Base-by-base conservation (phyloP, 164 flowering plant species). In the Tetracentron sinense region DNA sequence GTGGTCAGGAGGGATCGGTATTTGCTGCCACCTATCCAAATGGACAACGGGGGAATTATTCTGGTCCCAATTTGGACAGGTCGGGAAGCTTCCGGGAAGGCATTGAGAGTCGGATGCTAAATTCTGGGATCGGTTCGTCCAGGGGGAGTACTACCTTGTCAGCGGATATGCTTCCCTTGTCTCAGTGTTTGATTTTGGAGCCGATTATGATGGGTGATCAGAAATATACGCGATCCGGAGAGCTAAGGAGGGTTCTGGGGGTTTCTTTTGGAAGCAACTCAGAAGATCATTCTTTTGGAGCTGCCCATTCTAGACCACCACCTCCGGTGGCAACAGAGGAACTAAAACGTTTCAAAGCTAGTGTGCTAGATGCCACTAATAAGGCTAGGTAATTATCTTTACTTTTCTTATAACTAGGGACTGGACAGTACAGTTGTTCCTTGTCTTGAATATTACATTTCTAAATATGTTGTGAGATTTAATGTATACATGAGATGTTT, bases 61-160 rank as follows among this genome's bases (percentile, higher is more conserved):
- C 76, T 1, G 74, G 75, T 50, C 69, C 80, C 50, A 70, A 55
- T 72, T 74, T 92, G 76, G 96, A 83, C 60, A 86, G 91, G 79
- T 82, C 92, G 30, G 84, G 85, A 54, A 88, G 93, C 80, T 85
- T 85, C 58, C 76, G 96, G n/a, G 91, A 88, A 61, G 75, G 78
- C 47, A 65, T 69, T 56, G 92, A 89, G 33, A 75, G 69, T 54
- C 76, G 87, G 59, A 60, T 66, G 35, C 72, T 72, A 67, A 61
- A 67, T 60, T 81, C 85, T 70, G 85, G 82, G 17, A 61, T 67
- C 42, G 69, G 74, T 48, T 68, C 56, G 15, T 62, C 75, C 21
- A 72, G 82, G 54, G 79, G 74, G 15, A 69, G 31, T 69, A 65
- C 69, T 63, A 44, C 72, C 7, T 20, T 58, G 7, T 19, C 68